Conservation (phyloP, 179 eudicot species). For the Beta lomatogona region DNA sequence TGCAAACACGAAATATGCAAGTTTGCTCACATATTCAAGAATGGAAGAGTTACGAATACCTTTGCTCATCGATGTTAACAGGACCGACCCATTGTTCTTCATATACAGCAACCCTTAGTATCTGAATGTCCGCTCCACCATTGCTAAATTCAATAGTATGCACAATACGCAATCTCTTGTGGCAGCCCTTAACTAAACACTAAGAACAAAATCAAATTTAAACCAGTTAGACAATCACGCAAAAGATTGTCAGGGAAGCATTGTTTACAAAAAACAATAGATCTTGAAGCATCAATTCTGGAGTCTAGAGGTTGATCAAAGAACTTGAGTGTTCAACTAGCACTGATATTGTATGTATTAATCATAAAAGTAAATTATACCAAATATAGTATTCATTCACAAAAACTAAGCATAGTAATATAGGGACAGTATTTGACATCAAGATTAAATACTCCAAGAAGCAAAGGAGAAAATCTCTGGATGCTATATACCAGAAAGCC, state of each 20-base stretch:
- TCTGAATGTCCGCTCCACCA: conserved; percentile 90
- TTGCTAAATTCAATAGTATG: conserved; percentile 93
- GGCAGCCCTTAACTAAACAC: conserved; percentile 99
- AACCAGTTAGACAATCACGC: conserved; percentile 11
- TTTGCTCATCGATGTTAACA: conserved; percentile 61
- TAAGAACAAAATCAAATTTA: conserved; percentile 34
- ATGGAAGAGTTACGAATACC: conserved; percentile 44
- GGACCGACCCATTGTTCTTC: conserved; percentile 98
- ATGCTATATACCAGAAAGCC: neutral
- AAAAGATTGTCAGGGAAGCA: neutral
- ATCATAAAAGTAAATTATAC: neutral
- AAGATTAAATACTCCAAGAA: conserved; percentile 4
- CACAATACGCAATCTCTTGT: conserved; percentile 87
- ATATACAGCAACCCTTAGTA: conserved; percentile 88
- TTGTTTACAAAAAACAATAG: neutral
- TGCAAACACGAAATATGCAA: neutral
- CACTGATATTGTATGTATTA: neutral
- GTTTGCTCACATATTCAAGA: neutral
- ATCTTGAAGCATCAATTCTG: neutral
- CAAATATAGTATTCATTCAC: neutral
- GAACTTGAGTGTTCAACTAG: conserved; percentile 7
- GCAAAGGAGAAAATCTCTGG: neutral
- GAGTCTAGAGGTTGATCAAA: neutral
- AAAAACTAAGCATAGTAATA: neutral
- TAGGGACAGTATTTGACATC: neutral